Conservation (phyloP, 192 early-diverging fungal genomes). For the Powellomyces hirtus region DNA sequence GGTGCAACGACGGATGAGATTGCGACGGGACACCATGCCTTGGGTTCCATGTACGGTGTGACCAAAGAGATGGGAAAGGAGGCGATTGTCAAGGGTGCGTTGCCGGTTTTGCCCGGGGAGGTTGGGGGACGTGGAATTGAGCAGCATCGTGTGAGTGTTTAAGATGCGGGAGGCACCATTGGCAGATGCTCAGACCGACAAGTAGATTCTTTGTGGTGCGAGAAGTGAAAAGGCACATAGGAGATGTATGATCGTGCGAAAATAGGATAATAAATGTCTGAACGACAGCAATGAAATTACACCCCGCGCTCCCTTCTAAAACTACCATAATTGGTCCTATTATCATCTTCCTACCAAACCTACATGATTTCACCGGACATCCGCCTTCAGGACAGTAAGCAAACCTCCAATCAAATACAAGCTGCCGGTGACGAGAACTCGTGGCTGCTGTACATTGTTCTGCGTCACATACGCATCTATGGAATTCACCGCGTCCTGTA, state of each 20-base stretch:
- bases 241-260: too few relatives aligned
- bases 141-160: too few relatives aligned
- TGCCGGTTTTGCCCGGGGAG: neutral
- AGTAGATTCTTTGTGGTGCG: too few relatives aligned
- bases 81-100: neutral
- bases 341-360: too few relatives aligned
- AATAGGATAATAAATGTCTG: too few relatives aligned
- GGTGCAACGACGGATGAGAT: constrained; percentile 6
- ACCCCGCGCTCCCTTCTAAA: too few relatives aligned
- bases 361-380: constrained; percentile 39
- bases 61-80: neutral
- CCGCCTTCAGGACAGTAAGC: constrained; percentile 67
- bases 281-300: too few relatives aligned
- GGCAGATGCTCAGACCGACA: too few relatives aligned
- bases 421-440: constrained; percentile 89
- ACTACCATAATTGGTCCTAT: too few relatives aligned
- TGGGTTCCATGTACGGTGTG: neutral
- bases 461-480: constrained; percentile 58
- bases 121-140: too few relatives aligned
- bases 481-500: constrained; percentile 34
- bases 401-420: constrained; percentile 87
- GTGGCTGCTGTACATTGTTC: constrained; percentile 14
- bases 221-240: too few relatives aligned
- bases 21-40: neutral
- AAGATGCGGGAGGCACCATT: too few relatives aligned